Conservation (phyloP, 1,139 yeast species). For the Blastobotrys elegans region DNA sequence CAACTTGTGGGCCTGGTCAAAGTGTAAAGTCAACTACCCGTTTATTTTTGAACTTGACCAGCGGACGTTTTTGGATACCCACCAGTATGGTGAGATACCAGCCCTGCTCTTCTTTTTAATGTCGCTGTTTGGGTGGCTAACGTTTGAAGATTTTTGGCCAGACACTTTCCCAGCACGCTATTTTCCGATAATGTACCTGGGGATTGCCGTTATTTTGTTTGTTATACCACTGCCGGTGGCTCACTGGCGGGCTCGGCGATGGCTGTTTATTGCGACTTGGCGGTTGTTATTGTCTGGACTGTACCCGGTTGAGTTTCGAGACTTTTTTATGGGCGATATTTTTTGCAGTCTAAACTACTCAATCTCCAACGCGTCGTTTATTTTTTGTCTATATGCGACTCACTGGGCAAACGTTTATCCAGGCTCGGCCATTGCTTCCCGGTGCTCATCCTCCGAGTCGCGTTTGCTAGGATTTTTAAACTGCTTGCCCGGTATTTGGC, state of each 20-base stretch:
- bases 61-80: slow-evolving; percentile 60
- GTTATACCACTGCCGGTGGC: slow-evolving; percentile 56
- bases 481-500: slow-evolving; percentile 83
- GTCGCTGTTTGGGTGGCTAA: slow-evolving; percentile 64
- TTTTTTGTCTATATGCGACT: slow-evolving; percentile 73
- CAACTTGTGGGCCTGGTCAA: slow-evolving; percentile 68
- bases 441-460: slow-evolving; percentile 77
- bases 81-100: slow-evolving; percentile 62
- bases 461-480: slow-evolving; percentile 74
- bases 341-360: slow-evolving; percentile 84
- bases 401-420: slow-evolving; percentile 46
- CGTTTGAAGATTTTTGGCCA: slow-evolving; percentile 70
- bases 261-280: slow-evolving; percentile 71
- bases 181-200: slow-evolving; percentile 79
- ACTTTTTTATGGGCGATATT: slow-evolving; percentile 88
- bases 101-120: slow-evolving; percentile 53
- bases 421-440: slow-evolving; percentile 42
- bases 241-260: slow-evolving; percentile 55
- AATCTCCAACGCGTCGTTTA: slow-evolving; percentile 77
- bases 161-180: slow-evolving; percentile 54
- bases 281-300: slow-evolving; percentile 76
- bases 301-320: slow-evolving; percentile 92
- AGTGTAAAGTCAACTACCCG: slow-evolving; percentile 75
- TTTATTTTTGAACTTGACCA: slow-evolving; percentile 88
- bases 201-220: slow-evolving; percentile 44